phyloP scores from a whole-genome alignment of 1,284 basidiomycete species.

The Amylostereum areolatum region DNA sequence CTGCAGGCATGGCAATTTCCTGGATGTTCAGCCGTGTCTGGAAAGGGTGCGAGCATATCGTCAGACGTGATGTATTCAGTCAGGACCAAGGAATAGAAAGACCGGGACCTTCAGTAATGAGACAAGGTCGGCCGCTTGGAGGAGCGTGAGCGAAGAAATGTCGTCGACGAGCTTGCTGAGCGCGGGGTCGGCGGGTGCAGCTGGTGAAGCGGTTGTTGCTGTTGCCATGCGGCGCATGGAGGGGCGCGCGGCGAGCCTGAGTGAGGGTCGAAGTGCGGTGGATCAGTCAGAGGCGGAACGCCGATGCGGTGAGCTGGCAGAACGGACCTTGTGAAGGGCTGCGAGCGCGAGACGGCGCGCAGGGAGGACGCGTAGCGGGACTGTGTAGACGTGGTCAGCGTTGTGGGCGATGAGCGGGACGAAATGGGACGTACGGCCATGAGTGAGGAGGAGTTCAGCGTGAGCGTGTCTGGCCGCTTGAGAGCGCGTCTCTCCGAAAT shows the following conservation, averaged over 20 bases:
- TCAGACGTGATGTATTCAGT: neutral
- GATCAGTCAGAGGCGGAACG: neutral
- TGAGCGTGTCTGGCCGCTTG: conserved; percentile 8
- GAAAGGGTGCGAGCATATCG: neutral
- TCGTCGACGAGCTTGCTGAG: conserved; percentile 88
- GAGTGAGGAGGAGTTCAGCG: neutral
- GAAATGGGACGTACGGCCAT: conserved; percentile 23
- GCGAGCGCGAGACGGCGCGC: conserved; percentile 38
- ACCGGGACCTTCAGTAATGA: conserved; percentile 77
- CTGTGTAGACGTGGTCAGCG: conserved; percentile 19
- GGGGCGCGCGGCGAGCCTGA: too few species aligned
- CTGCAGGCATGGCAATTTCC: conserved; percentile 92
- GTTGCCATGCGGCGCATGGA: conserved; percentile 23
- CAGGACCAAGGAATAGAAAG: conserved; percentile 1
- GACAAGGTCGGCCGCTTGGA: conserved; percentile 98
- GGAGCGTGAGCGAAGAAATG: conserved; percentile 84
- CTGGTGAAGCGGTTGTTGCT: conserved; percentile 35
- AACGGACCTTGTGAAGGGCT: conserved; percentile 18
- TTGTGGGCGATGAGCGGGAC: neutral
- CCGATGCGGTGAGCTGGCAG: neutral
- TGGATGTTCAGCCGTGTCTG: conserved; percentile 94
- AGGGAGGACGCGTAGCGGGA: conserved; percentile 43
- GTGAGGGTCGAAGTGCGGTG: neutral
- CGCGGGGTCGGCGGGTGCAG: conserved; percentile 53
- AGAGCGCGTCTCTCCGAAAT: conserved; percentile 14